Evolutionary conservation across 371 early-diverging fungal genomes (phyloP).

Genomic region (Choanephora cucurbitarum): DNA sequence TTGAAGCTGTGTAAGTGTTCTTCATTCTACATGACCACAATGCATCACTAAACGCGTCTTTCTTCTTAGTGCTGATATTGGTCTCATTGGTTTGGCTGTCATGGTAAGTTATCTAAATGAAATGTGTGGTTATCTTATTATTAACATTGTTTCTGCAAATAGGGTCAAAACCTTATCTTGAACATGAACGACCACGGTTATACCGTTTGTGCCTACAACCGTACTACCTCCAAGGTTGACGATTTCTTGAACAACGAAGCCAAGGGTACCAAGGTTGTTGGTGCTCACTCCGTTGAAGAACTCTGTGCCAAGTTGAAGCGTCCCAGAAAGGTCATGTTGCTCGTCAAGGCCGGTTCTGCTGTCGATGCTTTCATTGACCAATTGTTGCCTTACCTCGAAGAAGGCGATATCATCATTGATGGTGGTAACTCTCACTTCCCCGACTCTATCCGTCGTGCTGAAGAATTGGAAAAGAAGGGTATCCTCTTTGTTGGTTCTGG

Average conservation of each 20-base stretch:
- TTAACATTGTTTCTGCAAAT: not conserved
- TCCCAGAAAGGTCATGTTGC: constrained; percentile 95
- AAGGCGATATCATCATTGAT: constrained; percentile 98
- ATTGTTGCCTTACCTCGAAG: constrained; percentile 81
- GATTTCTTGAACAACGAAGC: constrained; percentile 94
- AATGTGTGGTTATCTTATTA: no score
- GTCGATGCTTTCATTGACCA: constrained; percentile 96
- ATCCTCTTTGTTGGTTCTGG: constrained; percentile 97
- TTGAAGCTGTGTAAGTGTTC: constrained; percentile 30
- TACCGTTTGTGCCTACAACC: constrained; percentile 94
- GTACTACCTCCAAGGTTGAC: constrained; percentile 95
- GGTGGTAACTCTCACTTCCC: constrained; percentile 99
- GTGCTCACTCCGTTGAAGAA: constrained; percentile 93
- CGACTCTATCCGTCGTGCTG: constrained; percentile 92
- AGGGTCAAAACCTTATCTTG: constrained; percentile 97
- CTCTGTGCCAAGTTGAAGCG: constrained; percentile 90
- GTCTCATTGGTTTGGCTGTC: constrained; percentile 99
- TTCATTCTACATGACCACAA: no score
- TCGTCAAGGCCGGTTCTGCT: constrained; percentile 97
- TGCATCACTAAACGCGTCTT: no score
- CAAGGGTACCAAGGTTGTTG: constrained; percentile 94
- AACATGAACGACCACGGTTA: constrained; percentile 98
- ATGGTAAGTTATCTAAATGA: constrained; percentile 91
- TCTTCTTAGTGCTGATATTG: constrained; percentile 96
- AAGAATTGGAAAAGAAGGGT: constrained; percentile 85